phyloP scores from a whole-genome alignment of 2,329 filamentous ascomycete species.

The Fusarium mexicanum region DNA sequence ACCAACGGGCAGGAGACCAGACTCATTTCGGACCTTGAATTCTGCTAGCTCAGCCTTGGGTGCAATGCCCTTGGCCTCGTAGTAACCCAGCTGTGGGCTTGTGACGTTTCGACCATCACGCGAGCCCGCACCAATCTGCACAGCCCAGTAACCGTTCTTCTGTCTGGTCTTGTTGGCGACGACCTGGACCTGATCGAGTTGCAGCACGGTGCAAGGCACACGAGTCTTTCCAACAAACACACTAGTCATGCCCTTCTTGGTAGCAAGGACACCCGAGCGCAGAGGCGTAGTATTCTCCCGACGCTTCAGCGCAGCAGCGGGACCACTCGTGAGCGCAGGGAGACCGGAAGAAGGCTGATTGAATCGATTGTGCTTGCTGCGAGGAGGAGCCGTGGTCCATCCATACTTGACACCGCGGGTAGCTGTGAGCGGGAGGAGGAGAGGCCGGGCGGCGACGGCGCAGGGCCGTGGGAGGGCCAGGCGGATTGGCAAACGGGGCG shows the following conservation, averaged over 20 bases:
- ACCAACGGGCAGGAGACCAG: slow-evolving; percentile 80
- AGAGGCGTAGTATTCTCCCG: slow-evolving; percentile 67
- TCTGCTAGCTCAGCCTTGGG: slow-evolving; percentile 87
- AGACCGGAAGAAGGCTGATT: slow-evolving; percentile 68
- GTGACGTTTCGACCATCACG: slow-evolving; percentile 79
- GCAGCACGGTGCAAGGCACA: slow-evolving; percentile 88
- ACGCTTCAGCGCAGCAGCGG: slow-evolving; percentile 68
- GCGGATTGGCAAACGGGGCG: slow-evolving; percentile 56
- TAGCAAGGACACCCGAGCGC: slow-evolving; percentile 83
- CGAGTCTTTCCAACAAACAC: slow-evolving; percentile 83
- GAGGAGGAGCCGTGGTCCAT: slow-evolving; percentile 66
- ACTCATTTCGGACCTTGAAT: slow-evolving; percentile 81
- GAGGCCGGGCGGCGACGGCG: slow-evolving; percentile 47
- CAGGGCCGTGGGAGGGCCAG: slow-evolving; percentile 55
- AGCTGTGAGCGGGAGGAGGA: slow-evolving; percentile 57
- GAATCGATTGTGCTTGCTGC: slow-evolving; percentile 66
- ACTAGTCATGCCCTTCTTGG: slow-evolving; percentile 97
- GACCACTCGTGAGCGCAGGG: slow-evolving; percentile 65
- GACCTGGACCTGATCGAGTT: slow-evolving; percentile 92
- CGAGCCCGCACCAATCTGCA: slow-evolving; percentile 85
- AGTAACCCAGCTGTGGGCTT: slow-evolving; percentile 88
- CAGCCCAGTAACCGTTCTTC: slow-evolving; percentile 90
- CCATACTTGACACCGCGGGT: slow-evolving; percentile 66
- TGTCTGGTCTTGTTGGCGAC: slow-evolving; percentile 84
- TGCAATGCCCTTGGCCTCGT: slow-evolving; percentile 80